Percentiles rank a stretch among this genome's conserved stretches.
phyloP scores from a whole-genome alignment of 805 yeast species.

The Lachancea meyersii region DNA sequence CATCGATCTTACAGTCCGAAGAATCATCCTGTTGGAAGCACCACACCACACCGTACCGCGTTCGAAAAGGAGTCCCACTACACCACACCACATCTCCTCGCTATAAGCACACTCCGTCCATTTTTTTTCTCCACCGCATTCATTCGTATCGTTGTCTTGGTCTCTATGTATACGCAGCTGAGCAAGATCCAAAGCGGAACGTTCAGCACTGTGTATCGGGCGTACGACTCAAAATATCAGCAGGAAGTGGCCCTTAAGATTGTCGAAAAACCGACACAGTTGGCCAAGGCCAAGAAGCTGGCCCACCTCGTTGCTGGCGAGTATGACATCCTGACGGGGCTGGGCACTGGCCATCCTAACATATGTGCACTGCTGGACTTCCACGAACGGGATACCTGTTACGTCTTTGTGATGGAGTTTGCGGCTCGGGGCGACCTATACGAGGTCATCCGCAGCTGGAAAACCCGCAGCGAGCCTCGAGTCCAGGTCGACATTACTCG shows the following conservation, averaged over 20 bases:
- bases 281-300: conserved; percentile 10
- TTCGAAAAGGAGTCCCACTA: too few species aligned
- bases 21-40: too few species aligned
- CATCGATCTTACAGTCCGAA: too few species aligned
- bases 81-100: too few species aligned
- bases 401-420: conserved; percentile 58
- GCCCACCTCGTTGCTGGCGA: conserved; percentile 20
- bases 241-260: conserved; percentile 29
- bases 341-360: conserved; percentile 42
- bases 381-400: conserved; percentile 48
- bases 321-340: conserved; percentile 32
- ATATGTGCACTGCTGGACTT: conserved; percentile 53
- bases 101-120: too few species aligned
- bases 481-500: conserved; percentile 29
- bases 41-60: too few species aligned
- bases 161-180: conserved; percentile 8
- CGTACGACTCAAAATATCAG: conserved; percentile 18
- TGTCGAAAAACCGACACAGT: conserved; percentile 18
- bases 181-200: conserved; percentile 27
- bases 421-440: conserved; percentile 63
- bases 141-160: neutral
- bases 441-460: conserved; percentile 38
- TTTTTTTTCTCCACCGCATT: neutral
- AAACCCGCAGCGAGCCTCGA: conserved; percentile 8
- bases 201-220: conserved; percentile 31